These are phyloP conservation scores for Arxiozyma slooffiae DNA, from an alignment of 1,139 yeast species.

Conservation along the genomic window DNA sequence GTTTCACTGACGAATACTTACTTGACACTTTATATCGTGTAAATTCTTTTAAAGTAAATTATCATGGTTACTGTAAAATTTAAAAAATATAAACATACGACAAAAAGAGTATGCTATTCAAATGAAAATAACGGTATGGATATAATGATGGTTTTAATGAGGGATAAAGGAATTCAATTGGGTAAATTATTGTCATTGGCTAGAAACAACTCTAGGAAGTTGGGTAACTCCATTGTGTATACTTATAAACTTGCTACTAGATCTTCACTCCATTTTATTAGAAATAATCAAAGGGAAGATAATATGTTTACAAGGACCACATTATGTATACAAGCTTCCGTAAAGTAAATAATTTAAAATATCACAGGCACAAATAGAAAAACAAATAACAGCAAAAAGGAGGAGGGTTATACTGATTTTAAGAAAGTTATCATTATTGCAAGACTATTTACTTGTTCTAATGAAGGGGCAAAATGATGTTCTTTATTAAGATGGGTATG, in stretches of 20 bases:
- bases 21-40: conserved; percentile 21
- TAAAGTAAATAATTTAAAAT: not conserved
- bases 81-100: conserved; percentile 5
- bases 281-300: conserved; percentile 9
- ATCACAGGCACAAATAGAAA: not conserved
- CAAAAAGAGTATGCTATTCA: conserved; percentile 15
- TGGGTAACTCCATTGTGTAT: conserved; percentile 23
- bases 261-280: conserved; percentile 13
- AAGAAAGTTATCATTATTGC: conserved; percentile 4
- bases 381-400: not conserved
- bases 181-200: conserved; percentile 18
- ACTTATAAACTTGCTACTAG: conserved; percentile 16
- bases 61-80: conserved; percentile 26
- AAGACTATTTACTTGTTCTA: not conserved
- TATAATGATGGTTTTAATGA: conserved; percentile 19
- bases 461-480: not conserved
- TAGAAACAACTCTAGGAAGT: conserved; percentile 14
- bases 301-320: conserved; percentile 12
- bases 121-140: conserved; percentile 23
- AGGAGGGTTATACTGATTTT: not conserved
- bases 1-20: conserved; percentile 23
- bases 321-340: not conserved
- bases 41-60: conserved; percentile 20
- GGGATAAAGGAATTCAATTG: conserved; percentile 27
- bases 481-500: conserved; percentile 1